Conservation (phyloP, 345 rosid species). For the Gossypium turneri region DNA sequence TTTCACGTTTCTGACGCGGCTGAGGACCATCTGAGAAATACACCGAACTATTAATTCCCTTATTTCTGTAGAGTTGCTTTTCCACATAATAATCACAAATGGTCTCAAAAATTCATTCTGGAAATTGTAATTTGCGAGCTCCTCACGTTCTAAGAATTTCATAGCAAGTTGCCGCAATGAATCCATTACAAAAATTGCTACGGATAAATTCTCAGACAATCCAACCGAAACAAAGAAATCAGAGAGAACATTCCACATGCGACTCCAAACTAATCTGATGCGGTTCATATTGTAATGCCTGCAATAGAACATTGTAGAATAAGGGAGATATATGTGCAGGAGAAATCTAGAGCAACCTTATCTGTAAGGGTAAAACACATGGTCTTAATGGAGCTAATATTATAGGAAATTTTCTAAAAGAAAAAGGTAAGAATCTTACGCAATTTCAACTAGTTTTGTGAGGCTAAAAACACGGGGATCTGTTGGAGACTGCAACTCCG, state of each 20-base stretch:
- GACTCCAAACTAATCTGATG: constrained; percentile 96
- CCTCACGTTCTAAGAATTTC: constrained; percentile 97
- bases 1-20: constrained; percentile 87
- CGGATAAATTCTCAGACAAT: constrained; percentile 93
- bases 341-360: background rate
- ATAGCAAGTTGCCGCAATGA: constrained; percentile 95
- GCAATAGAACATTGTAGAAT: constrained; percentile 25
- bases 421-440: constrained; percentile 52
- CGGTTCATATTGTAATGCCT: constrained; percentile 99
- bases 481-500: constrained; percentile 92
- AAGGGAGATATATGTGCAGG: background rate
- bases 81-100: constrained; percentile 90
- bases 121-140: constrained; percentile 94
- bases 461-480: constrained; percentile 99
- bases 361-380: background rate
- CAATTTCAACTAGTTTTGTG: constrained; percentile 93
- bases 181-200: constrained; percentile 98
- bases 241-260: constrained; percentile 94
- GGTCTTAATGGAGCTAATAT: background rate
- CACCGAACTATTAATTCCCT: constrained; percentile 92
- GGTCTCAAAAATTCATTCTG: constrained; percentile 97
- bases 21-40: constrained; percentile 96
- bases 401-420: background rate
- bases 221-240: constrained; percentile 97
- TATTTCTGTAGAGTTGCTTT: constrained; percentile 80